A percentile compares a stretch with the other conserved stretches of the same genome.
These are phyloP conservation scores for Baudoinia panamericana DNA, from an alignment of 495 filamentous ascomycete genomes.

Conservation along the genomic window DNA sequence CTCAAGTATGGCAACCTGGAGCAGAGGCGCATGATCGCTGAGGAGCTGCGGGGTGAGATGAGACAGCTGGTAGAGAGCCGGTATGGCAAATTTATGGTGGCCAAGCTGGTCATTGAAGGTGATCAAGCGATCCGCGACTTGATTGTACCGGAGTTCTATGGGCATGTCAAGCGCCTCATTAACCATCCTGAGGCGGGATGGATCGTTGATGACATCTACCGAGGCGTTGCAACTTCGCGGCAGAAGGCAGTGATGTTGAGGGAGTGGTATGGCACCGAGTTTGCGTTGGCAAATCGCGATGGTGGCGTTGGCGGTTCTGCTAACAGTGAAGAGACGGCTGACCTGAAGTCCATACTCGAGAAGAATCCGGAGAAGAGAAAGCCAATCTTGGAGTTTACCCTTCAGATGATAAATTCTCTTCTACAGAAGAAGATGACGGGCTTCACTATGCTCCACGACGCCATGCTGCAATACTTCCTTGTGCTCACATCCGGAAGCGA, in stretches of 20 bases:
- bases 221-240: constrained; percentile 63
- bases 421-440: constrained; percentile 91
- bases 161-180: constrained; percentile 78
- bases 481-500: constrained; percentile 60
- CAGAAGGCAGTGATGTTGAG: constrained; percentile 74
- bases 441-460: constrained; percentile 93
- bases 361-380: constrained; percentile 69
- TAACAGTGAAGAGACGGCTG: constrained; percentile 35
- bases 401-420: constrained; percentile 74
- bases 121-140: constrained; percentile 71
- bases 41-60: constrained; percentile 77
- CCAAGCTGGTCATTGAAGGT: constrained; percentile 83
- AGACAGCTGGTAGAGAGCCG: constrained; percentile 74
- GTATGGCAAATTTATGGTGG: constrained; percentile 94
- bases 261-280: constrained; percentile 96
- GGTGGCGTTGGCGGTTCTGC: constrained; percentile 16
- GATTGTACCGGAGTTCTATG: constrained; percentile 89
- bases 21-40: constrained; percentile 74
- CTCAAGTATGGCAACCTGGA: constrained; percentile 83
- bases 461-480: constrained; percentile 92
- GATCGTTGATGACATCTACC: constrained; percentile 94
- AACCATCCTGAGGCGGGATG: constrained; percentile 92
- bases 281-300: constrained; percentile 50
- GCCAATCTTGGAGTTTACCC: constrained; percentile 71
- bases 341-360: constrained; percentile 59